Evolutionary conservation across 2,329 filamentous ascomycete species (phyloP).

Genomic region (Fusarium pseudoanthophilum): DNA sequence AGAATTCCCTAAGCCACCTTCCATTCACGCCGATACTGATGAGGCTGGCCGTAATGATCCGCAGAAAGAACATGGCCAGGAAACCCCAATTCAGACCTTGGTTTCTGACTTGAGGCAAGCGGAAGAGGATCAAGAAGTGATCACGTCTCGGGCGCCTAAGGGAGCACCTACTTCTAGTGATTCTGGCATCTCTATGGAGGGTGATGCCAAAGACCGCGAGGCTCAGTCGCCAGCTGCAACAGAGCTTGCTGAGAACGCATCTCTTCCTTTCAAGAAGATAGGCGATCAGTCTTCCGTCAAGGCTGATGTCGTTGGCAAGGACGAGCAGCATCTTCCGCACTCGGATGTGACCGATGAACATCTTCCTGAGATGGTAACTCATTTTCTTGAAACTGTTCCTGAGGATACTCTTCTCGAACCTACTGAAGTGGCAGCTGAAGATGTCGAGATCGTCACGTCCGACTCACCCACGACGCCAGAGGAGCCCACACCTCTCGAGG

Average conservation of each 20-base stretch:
- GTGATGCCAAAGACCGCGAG: constrained; percentile 29
- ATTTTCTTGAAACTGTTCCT: constrained; percentile 36
- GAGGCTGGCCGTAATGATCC: constrained; percentile 1
- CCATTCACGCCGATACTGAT: constrained; percentile 11
- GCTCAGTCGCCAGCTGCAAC: neutral
- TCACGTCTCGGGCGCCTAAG: neutral
- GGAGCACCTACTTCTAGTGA: constrained; percentile 31
- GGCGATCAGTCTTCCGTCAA: neutral
- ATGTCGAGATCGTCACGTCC: constrained; percentile 1
- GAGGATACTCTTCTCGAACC: constrained; percentile 36
- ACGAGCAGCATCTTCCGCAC: constrained; percentile 9
- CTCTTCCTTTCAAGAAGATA: neutral
- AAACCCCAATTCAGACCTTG: neutral
- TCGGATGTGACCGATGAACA: constrained; percentile 3
- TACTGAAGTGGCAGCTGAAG: constrained; percentile 5
- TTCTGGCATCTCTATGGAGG: constrained; percentile 39
- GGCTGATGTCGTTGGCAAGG: neutral
- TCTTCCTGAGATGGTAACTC: constrained; percentile 15
- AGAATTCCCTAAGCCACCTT: constrained; percentile 36
- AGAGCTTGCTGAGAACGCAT: constrained; percentile 11
- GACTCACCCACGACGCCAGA: constrained; percentile 3
- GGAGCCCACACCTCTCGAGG: neutral
- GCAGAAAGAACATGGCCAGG: neutral
- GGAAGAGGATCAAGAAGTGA: neutral
- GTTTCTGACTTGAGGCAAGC: neutral